Percentiles rank a stretch among this genome's conserved stretches.
phyloP scores from a whole-genome alignment of 345 rosid species.

The Melastoma malabathricum region DNA sequence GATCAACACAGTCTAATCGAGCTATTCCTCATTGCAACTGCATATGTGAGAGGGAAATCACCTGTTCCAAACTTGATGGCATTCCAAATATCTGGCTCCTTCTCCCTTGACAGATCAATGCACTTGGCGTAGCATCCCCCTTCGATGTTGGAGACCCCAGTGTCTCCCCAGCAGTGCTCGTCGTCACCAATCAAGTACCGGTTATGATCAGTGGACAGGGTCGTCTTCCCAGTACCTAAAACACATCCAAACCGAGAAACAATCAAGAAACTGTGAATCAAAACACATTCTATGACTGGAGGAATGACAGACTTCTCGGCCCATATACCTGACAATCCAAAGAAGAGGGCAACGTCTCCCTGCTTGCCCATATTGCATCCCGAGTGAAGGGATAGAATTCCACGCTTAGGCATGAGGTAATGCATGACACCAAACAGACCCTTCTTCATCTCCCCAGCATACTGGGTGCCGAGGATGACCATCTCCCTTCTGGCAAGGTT shows the following conservation, averaged over 20 bases:
- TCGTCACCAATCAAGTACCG: constrained; percentile 87
- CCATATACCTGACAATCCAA: constrained; percentile 95
- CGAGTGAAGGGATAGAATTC: constrained; percentile 85
- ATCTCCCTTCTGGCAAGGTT: constrained; percentile 90
- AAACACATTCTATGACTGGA: too few species aligned
- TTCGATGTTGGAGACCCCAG: constrained; percentile 93
- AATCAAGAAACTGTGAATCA: too few species aligned
- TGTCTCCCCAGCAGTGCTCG: constrained; percentile 90
- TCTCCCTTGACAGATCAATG: constrained; percentile 80
- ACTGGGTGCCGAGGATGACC: constrained; percentile 97
- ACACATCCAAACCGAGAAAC: constrained; percentile 9
- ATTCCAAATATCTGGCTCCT: constrained; percentile 94
- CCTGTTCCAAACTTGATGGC: constrained; percentile 97
- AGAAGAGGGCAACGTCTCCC: constrained; percentile 99
- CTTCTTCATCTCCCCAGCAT: constrained; percentile 99
- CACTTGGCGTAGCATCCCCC: constrained; percentile 99
- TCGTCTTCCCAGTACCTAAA: constrained; percentile 88
- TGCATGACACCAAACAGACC: constrained; percentile 98
- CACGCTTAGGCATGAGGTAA: constrained; percentile 98
- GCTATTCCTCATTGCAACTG: too few species aligned
- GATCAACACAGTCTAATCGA: too few species aligned
- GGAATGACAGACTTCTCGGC: too few species aligned
- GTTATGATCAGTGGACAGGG: constrained; percentile 89
- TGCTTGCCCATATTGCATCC: constrained; percentile 98
- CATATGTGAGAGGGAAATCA: constrained; percentile 9